A percentile compares a stretch with the other conserved stretches of the same genome.
Evolutionary conservation across 176 grass and related monocot genomes (phyloP).

Genomic region (Bromus sterilis): DNA sequence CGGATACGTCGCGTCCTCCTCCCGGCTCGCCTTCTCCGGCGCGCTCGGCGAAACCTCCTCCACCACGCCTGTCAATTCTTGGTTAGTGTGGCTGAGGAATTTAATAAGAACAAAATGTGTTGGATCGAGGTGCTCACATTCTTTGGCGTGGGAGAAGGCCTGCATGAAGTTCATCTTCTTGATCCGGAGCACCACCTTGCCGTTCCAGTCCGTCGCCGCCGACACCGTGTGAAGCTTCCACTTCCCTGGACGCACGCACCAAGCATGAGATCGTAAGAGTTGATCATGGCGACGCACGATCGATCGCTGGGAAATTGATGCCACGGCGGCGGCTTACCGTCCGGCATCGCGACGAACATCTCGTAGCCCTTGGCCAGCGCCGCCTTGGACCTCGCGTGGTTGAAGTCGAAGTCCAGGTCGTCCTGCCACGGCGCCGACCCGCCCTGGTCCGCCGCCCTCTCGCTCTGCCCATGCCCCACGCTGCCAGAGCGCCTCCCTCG

Average conservation of each 20-base stretch:
- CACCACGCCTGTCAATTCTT: constrained; percentile 44
- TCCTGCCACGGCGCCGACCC: constrained; percentile 21
- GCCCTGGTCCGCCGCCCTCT: constrained; percentile 27
- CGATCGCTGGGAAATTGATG: too few relatives aligned
- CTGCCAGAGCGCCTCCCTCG: constrained; percentile 43
- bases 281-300: neutral
- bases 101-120: neutral
- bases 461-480: constrained; percentile 26
- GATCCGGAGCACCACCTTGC: constrained; percentile 73
- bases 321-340: constrained; percentile 33
- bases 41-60: constrained; percentile 52
- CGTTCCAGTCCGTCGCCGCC: constrained; percentile 54
- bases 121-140: constrained; percentile 37
- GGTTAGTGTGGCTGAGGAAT: neutral
- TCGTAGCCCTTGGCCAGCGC: constrained; percentile 91
- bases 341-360: constrained; percentile 73
- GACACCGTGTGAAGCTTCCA: constrained; percentile 81
- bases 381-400: constrained; percentile 62
- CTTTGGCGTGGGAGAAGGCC: constrained; percentile 65
- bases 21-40: constrained; percentile 37
- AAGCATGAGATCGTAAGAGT: neutral
- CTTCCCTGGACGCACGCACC: constrained; percentile 38
- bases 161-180: constrained; percentile 80
- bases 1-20: constrained; percentile 55
- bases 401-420: constrained; percentile 73